These are phyloP conservation scores for Saccharomyces hybrid DNA, from an alignment of 1,139 yeast genomes.

Conservation along the genomic window DNA sequence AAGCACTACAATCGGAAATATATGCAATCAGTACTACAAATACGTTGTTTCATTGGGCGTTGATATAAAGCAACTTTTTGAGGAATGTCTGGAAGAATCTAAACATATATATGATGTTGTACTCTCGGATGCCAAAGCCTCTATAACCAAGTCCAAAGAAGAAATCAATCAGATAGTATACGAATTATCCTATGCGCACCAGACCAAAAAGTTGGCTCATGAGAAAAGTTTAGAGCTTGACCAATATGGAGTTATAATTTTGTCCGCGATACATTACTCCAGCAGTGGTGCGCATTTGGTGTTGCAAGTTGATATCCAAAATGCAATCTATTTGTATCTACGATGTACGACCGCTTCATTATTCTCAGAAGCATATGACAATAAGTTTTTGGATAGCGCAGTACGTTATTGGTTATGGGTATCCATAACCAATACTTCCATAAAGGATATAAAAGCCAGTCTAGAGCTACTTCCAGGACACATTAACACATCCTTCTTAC, in stretches of 20 bases:
- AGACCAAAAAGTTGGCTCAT: conserved; percentile 23
- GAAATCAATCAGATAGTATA: conserved; percentile 34
- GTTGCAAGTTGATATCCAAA: conserved; percentile 16
- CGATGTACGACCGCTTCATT: conserved; percentile 35
- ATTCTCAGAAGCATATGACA: conserved; percentile 21
- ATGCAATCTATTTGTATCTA: conserved; percentile 29
- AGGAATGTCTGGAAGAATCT: conserved; percentile 21
- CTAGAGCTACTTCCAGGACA: conserved; percentile 25
- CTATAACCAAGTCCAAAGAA: conserved; percentile 22
- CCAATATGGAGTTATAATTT: conserved; percentile 29
- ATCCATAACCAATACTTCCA: conserved; percentile 32
- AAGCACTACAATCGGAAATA: neutral
- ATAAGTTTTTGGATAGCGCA: conserved; percentile 35
- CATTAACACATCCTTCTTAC: conserved; percentile 39
- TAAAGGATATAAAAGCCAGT: conserved; percentile 24
- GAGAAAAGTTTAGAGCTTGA: conserved; percentile 29
- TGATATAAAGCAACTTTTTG: conserved; percentile 39
- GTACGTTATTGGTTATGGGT: conserved; percentile 39
- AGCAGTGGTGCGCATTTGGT: conserved; percentile 14
- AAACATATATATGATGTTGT: conserved; percentile 17
- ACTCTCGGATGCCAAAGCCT: conserved; percentile 23
- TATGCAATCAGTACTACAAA: neutral
- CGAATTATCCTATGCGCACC: conserved; percentile 34
- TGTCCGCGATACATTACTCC: conserved; percentile 28
- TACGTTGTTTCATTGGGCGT: conserved; percentile 41